Evolutionary conservation across 1,284 basidiomycete species (phyloP), one percentile per base, ranked within the genome.

Genomic region (Mixia osmundae): DNA sequence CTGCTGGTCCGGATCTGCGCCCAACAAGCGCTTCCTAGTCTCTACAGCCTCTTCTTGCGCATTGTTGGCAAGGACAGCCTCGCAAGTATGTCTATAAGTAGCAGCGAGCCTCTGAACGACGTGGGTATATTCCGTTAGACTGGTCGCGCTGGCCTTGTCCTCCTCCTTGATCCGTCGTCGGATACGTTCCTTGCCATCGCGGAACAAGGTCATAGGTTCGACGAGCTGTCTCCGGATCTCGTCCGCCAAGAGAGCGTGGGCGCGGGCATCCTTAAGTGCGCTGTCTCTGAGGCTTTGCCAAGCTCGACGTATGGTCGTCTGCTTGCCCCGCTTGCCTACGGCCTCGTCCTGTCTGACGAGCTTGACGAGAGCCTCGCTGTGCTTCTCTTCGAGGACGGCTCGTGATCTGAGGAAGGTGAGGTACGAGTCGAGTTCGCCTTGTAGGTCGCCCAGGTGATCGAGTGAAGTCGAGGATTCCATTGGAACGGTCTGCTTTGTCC

Each of bases 111-210:
- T n/a, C n/a, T n/a, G n/a, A n/a, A n/a, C n/a, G n/a, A n/a, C n/a
- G n/a, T n/a, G n/a, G n/a, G n/a, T n/a, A n/a, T n/a, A n/a, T n/a
- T n/a, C n/a, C n/a, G n/a, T n/a, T n/a, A n/a, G n/a, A n/a, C n/a
- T n/a, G n/a, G n/a, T n/a, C n/a, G n/a, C n/a, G n/a, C n/a, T n/a
- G n/a, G n/a, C n/a, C n/a, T n/a, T n/a, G n/a, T n/a, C 27, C 30
- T 50, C 46, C 7, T 50, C 49, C 24, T 40, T 38, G 30, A 49
- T 40, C 8, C 49, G 27, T 11, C 44, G 38, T 4, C 47, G 38
- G 12, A 45, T 43, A 12, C 47, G 43, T n/a, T 50, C 47, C 44
- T 47, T 34, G 33, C 33, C 19, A 16, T 24, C 33, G 14, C 23
- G 21, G 15, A 34, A 34, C 15, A 8, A 12, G 6, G 19, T 15